Base-by-base conservation (phyloP, 345 rosid species). In the Corchorus capsularis region DNA sequence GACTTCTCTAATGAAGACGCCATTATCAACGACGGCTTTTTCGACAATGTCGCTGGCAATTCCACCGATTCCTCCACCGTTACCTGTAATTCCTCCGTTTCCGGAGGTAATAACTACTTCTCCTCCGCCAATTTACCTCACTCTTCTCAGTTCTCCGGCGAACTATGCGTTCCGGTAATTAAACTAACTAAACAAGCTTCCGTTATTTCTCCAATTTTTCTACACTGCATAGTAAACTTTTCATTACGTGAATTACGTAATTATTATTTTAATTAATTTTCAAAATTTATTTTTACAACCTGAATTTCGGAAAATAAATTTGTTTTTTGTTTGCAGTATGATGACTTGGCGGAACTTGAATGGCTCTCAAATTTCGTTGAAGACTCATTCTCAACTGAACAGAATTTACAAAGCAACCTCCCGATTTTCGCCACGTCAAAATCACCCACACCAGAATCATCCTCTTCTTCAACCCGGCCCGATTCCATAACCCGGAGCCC, bases 311-410 rank as follows among this genome's bases (percentile, higher is more conserved):
- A 11, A 11, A 52, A 20, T 39, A 61, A 76, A 32, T 12, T 5
- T 14, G 35, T 27, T 17, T 59, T 0, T 52, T 35, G 47, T 53
- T 46, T 78, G 60, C 86, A 91, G 96, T 85, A 79, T 20, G 96
- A 89, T 39, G 96, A 91, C 56, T 35, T 88, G 91, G 91, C 91
- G 10, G 92, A 91, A 82, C 88, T 91, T 12, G 96, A 91, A 78
- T 91, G 96, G 93, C 91, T 91, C 1, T 91, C 96, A 14, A 88
- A 89, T 85, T 91, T 91, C 68, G 91, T 91, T 67, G 93, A 91
- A 27, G 93, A 91, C 69, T 91, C 96, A 0, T 91, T 89, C 87
- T 81, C 92, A 17, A 78, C 85, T 0, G 79, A 84, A 67, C 91
- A 89, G 50, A 81, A 78, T 54, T 74, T 86, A 10, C 92, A 87